Evolutionary conservation across 2,329 filamentous ascomycete species (phyloP).

Genomic region (Phyllosticta citrichinensis): DNA sequence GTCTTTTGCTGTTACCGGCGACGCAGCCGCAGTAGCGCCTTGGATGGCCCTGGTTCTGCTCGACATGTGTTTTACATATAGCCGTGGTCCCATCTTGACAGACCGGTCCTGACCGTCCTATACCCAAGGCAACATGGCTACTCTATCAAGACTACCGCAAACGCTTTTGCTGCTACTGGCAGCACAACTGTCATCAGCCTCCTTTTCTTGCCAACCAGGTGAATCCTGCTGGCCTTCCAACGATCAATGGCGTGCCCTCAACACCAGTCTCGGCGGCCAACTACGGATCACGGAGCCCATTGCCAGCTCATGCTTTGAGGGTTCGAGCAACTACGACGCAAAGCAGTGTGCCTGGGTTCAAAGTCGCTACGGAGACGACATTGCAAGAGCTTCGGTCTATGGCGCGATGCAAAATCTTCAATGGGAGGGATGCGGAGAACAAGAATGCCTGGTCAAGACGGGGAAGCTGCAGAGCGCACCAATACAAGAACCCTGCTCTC

Average conservation of each 20-base stretch:
- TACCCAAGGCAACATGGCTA: background rate
- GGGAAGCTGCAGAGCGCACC: background rate
- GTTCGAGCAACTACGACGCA: background rate
- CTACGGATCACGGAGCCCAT: conserved; percentile 1
- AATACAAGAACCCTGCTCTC: background rate
- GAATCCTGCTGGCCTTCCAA: conserved; percentile 4
- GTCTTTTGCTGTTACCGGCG: background rate
- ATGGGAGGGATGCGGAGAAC: conserved; percentile 4
- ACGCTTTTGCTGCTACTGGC: background rate
- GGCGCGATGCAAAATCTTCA: conserved; percentile 7
- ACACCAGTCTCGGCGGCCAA: conserved; percentile 1
- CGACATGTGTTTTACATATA: background rate
- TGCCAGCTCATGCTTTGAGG: conserved; percentile 5
- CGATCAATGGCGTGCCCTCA: conserved; percentile 6
- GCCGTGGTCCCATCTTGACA: background rate
- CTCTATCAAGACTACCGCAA: background rate
- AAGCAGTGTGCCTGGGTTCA: background rate
- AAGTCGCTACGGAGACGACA: background rate
- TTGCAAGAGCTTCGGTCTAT: conserved; percentile 1
- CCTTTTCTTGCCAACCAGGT: conserved; percentile 5
- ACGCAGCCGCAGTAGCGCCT: background rate
- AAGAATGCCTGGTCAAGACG: background rate
- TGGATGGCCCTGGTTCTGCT: background rate
- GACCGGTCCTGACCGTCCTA: background rate
- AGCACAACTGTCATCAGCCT: background rate